Evolutionary conservation across 306 rosid species (phyloP), one percentile per base, ranked within the genome.

Genomic region (Quercus gilva): DNA sequence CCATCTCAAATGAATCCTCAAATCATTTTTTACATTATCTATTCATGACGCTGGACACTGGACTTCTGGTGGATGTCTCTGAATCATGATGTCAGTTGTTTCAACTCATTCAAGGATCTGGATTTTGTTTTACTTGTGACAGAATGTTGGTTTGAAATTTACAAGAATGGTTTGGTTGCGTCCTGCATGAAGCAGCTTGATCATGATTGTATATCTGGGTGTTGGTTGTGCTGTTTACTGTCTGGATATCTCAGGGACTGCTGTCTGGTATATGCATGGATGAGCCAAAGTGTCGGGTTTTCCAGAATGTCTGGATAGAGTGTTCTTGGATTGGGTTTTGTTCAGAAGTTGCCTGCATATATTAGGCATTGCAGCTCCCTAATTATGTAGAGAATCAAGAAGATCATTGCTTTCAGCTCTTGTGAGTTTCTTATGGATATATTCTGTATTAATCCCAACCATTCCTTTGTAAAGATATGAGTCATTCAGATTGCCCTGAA

Each of bases 31-130:
- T 57, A 70, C 52, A n/a, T 76, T 13, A 71, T 55, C 71, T 6
- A 78, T 76, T 81, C 79, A 76, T 82, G 78, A 61, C 55, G 73
- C 81, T 80, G 76, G 19, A 52, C 28, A 25, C 79, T 69, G 79
- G 76, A 43, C 59, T 87, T 85, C 78, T 79, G 80, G 75, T 25
- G 72, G 84, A 71, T 51, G 55, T 78, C 75, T 81, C 79, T 85
- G 82, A 83, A 70, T 61, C 67, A 64, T 60, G 63, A 79, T 51
- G 79, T 81, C 83, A 59, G 21, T 68, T 71, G 82, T 75, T 55
- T 79, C 55, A 76, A 58, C 74, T 23, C 77, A 45, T 58, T 15
- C 71, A 80, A 77, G 80, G 84, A 77, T 81, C 75, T 60, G 45
- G 74, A 65, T 29, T 77, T 82, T 26, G 69, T 74, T 41, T 76